Conservation (phyloP, 2,329 filamentous ascomycete genomes). For the Talaromyces amestolkiae region DNA sequence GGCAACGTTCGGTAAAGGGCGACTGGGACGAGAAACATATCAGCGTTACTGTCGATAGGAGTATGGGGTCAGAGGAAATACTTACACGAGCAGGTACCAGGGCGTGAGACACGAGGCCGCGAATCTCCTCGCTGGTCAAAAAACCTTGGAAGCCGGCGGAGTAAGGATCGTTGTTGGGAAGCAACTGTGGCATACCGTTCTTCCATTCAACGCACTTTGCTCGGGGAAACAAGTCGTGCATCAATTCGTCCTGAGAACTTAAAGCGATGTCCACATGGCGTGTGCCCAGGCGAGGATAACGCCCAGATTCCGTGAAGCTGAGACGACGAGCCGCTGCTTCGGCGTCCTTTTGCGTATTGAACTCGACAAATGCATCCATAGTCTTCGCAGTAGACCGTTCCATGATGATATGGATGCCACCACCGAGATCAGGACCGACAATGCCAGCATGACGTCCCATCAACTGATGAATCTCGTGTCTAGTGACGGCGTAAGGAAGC, state of each 20-base stretch:
- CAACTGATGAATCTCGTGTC: conserved; percentile 49
- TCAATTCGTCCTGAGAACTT: conserved; percentile 50
- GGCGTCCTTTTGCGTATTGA: conserved; percentile 40
- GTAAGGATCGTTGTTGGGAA: conserved; percentile 41
- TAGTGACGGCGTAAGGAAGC: conserved; percentile 53
- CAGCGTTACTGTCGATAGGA: not conserved
- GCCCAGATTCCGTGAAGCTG: conserved; percentile 33
- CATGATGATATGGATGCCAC: conserved; percentile 57
- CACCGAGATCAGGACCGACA: conserved; percentile 38
- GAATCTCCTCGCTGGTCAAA: conserved; percentile 51
- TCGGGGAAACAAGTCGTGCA: conserved; percentile 52
- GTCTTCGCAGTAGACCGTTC: conserved; percentile 58
- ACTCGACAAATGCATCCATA: conserved; percentile 54
- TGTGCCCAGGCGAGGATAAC: conserved; percentile 47
- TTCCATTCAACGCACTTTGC: conserved; percentile 52
- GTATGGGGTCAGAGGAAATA: not conserved
- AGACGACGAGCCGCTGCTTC: conserved; percentile 37
- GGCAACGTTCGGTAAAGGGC: conserved; percentile 49
- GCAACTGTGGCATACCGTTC: conserved; percentile 33
- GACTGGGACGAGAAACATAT: conserved; percentile 36
- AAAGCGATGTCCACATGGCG: conserved; percentile 48
- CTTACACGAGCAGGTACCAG: conserved; percentile 51
- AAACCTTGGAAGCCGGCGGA: conserved; percentile 53
- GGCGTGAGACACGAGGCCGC: conserved; percentile 47
- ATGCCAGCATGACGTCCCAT: conserved; percentile 45